phyloP scores from a whole-genome alignment of 2,329 filamentous ascomycete genomes.

The Nemania serpens region DNA sequence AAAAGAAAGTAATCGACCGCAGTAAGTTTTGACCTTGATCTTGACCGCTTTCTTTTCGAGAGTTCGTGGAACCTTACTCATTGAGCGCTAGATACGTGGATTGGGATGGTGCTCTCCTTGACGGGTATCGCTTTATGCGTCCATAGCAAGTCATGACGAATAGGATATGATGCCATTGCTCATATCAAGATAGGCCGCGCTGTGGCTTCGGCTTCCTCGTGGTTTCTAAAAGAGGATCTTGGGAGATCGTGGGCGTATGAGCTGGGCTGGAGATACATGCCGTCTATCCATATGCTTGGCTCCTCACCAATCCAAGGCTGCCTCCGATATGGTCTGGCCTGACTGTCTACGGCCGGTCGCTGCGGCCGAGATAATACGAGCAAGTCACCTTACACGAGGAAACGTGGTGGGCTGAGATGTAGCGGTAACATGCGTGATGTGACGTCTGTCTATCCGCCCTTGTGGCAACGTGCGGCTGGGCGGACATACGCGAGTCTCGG shows the following conservation, averaged over 20 bases:
- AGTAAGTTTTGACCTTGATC: conserved; percentile 57
- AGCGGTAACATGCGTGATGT: neutral
- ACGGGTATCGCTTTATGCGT: conserved; percentile 40
- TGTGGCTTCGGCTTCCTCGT: too few species aligned
- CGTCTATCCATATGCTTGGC: neutral
- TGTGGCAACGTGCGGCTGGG: neutral
- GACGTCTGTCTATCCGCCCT: neutral
- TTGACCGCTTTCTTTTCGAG: neutral
- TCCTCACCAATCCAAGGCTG: neutral
- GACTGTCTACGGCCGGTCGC: neutral
- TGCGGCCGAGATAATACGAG: neutral
- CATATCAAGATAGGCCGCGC: neutral
- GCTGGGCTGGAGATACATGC: neutral
- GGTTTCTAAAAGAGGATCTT: neutral
- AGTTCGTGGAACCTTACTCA: conserved; percentile 14
- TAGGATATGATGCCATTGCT: neutral
- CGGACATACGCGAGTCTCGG: neutral
- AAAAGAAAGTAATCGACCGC: conserved; percentile 85
- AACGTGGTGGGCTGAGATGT: neutral
- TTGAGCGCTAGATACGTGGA: conserved; percentile 37
- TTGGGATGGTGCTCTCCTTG: conserved; percentile 38
- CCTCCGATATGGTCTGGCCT: neutral
- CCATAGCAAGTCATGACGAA: conserved; percentile 37
- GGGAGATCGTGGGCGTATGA: neutral
- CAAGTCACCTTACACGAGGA: conserved; percentile 1